Evolutionary conservation across 768 basidiomycete species (phyloP).

Genomic region (Tulasnella sp.): DNA sequence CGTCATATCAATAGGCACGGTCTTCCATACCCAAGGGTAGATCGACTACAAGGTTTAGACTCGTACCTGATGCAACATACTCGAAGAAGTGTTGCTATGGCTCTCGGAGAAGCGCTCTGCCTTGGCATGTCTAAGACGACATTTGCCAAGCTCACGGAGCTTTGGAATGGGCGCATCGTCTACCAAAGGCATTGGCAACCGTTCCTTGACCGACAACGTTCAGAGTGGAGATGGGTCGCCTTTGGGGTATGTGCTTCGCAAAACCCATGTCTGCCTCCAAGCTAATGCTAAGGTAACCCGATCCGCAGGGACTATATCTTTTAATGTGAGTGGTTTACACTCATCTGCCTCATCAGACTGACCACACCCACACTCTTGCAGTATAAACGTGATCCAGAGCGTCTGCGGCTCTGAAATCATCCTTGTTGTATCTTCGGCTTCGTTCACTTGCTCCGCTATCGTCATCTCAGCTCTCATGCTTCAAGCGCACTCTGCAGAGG

Average conservation of each 20-base stretch:
- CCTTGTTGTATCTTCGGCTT: background rate
- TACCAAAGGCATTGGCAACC: conserved; percentile 4
- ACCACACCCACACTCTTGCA: background rate
- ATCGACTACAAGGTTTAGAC: background rate
- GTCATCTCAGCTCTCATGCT: background rate
- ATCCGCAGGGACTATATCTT: background rate
- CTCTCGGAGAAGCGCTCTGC: background rate
- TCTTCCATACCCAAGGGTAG: background rate
- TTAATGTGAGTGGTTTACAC: background rate
- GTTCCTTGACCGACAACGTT: background rate
- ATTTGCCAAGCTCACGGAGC: background rate
- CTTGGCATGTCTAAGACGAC: background rate
- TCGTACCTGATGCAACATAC: background rate
- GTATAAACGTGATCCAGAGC: background rate
- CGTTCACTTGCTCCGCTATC: background rate
- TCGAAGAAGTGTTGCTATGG: background rate
- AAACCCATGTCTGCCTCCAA: background rate
- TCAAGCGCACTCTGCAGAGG: background rate
- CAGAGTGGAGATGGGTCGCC: background rate
- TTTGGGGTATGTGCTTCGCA: background rate
- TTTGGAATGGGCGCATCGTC: background rate
- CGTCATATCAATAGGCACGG: background rate
- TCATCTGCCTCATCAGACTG: background rate
- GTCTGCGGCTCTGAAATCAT: background rate
- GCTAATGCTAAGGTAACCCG: background rate